Base-by-base conservation (phyloP, 139 green algal species). In the Nannochloris sp. region DNA sequence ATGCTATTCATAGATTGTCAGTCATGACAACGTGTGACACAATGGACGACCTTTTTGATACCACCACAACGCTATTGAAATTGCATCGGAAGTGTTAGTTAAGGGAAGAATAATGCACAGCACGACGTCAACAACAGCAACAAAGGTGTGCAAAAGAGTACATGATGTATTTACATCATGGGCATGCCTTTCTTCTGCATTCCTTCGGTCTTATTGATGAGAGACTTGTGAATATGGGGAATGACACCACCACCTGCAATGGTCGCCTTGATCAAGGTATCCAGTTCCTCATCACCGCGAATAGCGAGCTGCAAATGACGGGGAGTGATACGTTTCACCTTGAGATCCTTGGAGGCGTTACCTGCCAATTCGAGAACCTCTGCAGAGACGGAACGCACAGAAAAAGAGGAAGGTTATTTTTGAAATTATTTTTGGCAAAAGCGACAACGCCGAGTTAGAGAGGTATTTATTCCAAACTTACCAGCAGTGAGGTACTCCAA, bases 261-360 rank as follows among this genome's bases (percentile, higher is more conserved):
- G 34, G 94, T 99, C 12, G 93, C 94, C 91, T 99, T 99, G 81
- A 99, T 99, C 47, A 99, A 89, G 4, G 92, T 98, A 73, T 99
- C 94, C 63, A 99, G 79, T 87, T 99, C 94, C 75, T 99, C 94
- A 65, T 99, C 94, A 82, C 94, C 94, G 34, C 94, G 87, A 72
- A 99, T 99, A 47, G 94, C 94, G 12, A 99, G 85, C 84, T 99
- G 94, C 67, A 99, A 84, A 73, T 99, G 94, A 44, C 94, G 85
- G 12, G 94, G 94, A 4, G 93, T 97, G 77, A 99, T 99, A 83
- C 94, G 92, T 84, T 99, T 99, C 68, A 89, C 91, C 91, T 99
- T 99, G 15, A 99, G 78, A 82, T 99, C 94, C 85, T 99, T 99
- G 58, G 92, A 97, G 19, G 94, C 94, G 72, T 99, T 99, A 29